Evolutionary conservation across 225 moss, liverwort and hornwort genomes (phyloP).

Genomic region (Physcomitrellopsis africana): DNA sequence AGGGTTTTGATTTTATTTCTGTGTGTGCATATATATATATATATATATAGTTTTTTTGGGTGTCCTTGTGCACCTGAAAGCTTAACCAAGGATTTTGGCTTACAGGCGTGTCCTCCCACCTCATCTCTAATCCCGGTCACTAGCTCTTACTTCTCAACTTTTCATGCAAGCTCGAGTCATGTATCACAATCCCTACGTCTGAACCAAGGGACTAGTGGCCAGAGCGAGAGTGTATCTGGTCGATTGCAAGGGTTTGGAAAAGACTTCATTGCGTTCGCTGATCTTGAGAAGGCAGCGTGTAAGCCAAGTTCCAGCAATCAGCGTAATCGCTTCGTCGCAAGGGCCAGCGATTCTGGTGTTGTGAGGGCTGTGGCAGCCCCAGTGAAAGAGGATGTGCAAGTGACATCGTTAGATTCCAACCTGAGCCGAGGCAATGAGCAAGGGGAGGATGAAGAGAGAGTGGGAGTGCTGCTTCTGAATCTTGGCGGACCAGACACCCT

Average conservation of each 20-base stretch:
- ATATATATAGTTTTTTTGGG: background rate
- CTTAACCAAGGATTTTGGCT: background rate
- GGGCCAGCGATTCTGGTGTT: constrained; percentile 31
- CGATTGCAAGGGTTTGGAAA: constrained; percentile 19
- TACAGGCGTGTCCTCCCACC: background rate
- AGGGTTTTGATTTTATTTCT: no score
- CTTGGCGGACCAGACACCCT: constrained; percentile 89
- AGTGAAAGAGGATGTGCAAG: constrained; percentile 47
- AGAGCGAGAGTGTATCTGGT: no score
- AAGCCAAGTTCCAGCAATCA: constrained; percentile 16
- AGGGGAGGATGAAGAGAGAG: constrained; percentile 65
- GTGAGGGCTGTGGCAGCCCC: constrained; percentile 52
- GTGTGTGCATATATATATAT: background rate
- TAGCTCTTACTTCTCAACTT: constrained; percentile 28
- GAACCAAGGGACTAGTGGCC: background rate
- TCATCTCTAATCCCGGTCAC: constrained; percentile 10
- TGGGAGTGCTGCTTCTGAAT: constrained; percentile 89
- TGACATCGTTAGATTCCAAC: constrained; percentile 44
- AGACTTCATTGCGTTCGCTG: constrained; percentile 10
- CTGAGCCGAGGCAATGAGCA: constrained; percentile 32
- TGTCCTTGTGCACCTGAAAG: background rate
- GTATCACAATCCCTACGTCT: constrained; percentile 18
- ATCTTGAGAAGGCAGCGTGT: constrained; percentile 25
- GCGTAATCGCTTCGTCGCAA: constrained; percentile 12
- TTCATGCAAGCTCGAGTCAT: no score